These are phyloP conservation scores for Pachysandra terminalis DNA, from an alignment of 164 flowering plant species.

Conservation along the genomic window DNA sequence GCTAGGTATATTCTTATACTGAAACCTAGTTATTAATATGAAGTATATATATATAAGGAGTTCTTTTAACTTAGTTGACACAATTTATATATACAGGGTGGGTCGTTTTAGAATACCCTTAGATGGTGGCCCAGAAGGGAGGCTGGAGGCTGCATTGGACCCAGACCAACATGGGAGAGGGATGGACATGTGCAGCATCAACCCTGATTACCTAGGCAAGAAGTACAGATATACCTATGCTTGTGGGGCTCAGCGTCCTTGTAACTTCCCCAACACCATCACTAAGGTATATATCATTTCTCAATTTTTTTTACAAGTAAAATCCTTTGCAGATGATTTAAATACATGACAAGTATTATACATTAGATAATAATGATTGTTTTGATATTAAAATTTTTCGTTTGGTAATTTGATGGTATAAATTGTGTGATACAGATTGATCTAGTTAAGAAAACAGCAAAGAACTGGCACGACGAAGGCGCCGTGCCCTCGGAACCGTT, in stretches of 20 bases:
- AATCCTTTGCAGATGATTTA: too few species aligned
- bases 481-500: constrained; percentile 89
- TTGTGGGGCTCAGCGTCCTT: constrained; percentile 91
- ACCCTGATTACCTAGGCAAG: constrained; percentile 69
- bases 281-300: constrained; percentile 95
- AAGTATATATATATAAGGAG: too few species aligned
- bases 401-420: too few species aligned
- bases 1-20: too few species aligned
- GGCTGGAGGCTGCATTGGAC: constrained; percentile 72
- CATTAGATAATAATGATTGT: too few species aligned
- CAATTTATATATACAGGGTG: constrained; percentile 69
- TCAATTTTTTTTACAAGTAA: too few species aligned
- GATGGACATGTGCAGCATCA: constrained; percentile 97
- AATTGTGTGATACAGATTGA: constrained; percentile 56
- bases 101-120: constrained; percentile 83
- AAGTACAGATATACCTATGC: constrained; percentile 90
- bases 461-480: constrained; percentile 81
- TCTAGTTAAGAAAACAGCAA: constrained; percentile 63
- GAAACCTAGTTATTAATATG: too few species aligned
- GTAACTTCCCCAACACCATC: constrained; percentile 94
- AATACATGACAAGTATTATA: too few species aligned
- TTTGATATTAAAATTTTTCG: too few species aligned
- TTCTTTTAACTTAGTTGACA: too few species aligned
- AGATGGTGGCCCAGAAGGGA: constrained; percentile 79
- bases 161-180: constrained; percentile 90